Conservation (phyloP, 257 asterid genomes). For the Nicotiana tabacum region DNA sequence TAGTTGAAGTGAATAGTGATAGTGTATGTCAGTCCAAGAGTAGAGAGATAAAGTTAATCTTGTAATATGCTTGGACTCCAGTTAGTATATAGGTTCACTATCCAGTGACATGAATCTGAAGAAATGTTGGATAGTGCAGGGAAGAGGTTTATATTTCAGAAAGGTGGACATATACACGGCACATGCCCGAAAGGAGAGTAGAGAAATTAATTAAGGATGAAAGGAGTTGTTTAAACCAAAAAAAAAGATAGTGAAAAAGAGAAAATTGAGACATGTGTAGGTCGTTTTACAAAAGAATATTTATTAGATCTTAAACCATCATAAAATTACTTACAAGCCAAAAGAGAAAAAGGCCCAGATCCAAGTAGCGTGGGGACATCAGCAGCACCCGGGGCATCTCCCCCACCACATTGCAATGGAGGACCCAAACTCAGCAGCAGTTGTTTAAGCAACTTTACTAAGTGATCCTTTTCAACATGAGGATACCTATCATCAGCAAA, state of each 20-base stretch:
- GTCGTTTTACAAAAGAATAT: slow-evolving; percentile 13
- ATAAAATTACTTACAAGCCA: slow-evolving; percentile 49
- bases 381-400: slow-evolving; percentile 62
- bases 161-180: background rate
- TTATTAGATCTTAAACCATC: slow-evolving; percentile 3
- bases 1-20: background rate
- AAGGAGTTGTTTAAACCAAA: background rate
- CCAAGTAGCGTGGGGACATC: slow-evolving; percentile 97
- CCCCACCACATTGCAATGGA: slow-evolving; percentile 53
- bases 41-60: background rate
- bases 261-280: slow-evolving; percentile 16
- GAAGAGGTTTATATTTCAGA: background rate
- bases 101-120: background rate
- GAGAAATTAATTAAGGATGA: background rate
- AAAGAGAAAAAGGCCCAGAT: slow-evolving; percentile 77
- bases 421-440: slow-evolving; percentile 59
- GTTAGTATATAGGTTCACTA: background rate
- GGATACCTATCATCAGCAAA: slow-evolving; percentile 53
- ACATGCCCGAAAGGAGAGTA: background rate
- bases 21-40: background rate
- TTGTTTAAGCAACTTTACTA: slow-evolving; percentile 78
- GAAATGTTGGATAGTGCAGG: background rate
- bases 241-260: background rate
- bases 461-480: slow-evolving; percentile 72
- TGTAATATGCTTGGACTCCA: background rate